Evolutionary conservation across 2,329 filamentous ascomycete species (phyloP).

Genomic region (Penicillium expansum): DNA sequence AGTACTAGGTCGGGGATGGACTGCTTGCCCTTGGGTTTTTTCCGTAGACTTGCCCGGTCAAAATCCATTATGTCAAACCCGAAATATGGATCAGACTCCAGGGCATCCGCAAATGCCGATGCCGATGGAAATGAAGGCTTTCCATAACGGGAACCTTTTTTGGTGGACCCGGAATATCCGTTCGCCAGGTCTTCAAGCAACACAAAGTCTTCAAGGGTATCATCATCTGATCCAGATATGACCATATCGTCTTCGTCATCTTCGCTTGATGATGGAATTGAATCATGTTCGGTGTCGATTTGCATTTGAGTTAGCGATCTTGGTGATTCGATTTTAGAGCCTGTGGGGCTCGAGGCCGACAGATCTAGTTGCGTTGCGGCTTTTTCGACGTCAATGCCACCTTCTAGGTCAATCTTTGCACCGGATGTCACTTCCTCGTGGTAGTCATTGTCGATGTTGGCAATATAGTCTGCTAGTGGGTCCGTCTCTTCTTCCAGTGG

Average conservation of each 20-base stretch:
- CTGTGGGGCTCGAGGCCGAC: not conserved
- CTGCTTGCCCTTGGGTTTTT: constrained; percentile 62
- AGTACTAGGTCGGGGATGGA: constrained; percentile 55
- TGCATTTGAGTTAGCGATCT: constrained; percentile 16
- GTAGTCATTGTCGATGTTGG: constrained; percentile 38
- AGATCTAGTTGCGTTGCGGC: not conserved
- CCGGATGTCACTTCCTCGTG: constrained; percentile 5
- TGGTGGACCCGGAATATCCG: constrained; percentile 50
- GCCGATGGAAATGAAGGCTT: constrained; percentile 51
- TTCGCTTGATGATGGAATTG: constrained; percentile 9
- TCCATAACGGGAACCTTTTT: constrained; percentile 35
- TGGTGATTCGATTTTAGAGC: not conserved
- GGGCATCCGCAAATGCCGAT: constrained; percentile 55
- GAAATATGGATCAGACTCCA: constrained; percentile 61
- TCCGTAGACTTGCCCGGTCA: constrained; percentile 65
- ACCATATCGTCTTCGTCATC: constrained; percentile 14
- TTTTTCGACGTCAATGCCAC: constrained; percentile 9
- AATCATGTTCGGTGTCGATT: constrained; percentile 13
- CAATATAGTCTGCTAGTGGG: constrained; percentile 41
- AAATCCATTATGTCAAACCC: constrained; percentile 86
- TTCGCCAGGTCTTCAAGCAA: constrained; percentile 49
- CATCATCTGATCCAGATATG: constrained; percentile 11
- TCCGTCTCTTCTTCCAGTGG: constrained; percentile 50
- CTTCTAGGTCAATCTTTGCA: not conserved
- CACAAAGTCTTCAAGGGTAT: constrained; percentile 28